Conservation (phyloP, 2,329 filamentous ascomycete genomes). For the Epichloe gansuensis region DNA sequence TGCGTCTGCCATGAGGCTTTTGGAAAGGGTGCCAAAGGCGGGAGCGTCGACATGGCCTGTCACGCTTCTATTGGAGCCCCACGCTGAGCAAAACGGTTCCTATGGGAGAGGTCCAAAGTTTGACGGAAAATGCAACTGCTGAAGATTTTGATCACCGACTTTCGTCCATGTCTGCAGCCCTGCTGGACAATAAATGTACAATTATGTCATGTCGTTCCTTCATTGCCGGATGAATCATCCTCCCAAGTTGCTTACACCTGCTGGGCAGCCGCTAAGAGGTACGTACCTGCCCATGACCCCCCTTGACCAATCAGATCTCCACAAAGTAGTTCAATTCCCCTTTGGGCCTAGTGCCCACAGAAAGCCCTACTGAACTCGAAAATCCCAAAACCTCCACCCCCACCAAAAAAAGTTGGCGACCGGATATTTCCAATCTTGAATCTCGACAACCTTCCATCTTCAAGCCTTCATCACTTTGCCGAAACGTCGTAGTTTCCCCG, state of each 20-base stretch:
- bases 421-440: neutral
- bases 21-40: constrained; percentile 69
- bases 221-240: constrained; percentile 11
- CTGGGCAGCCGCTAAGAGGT: neutral
- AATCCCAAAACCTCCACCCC: constrained; percentile 3
- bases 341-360: constrained; percentile 12
- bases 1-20: constrained; percentile 52
- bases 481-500: constrained; percentile 39
- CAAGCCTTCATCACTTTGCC: constrained; percentile 67
- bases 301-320: constrained; percentile 7
- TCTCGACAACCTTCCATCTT: neutral
- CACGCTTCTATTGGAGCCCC: constrained; percentile 17
- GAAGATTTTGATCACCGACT: neutral
- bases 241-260: neutral
- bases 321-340: neutral
- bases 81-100: no score
- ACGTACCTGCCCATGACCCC: constrained; percentile 6
- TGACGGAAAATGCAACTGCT: neutral
- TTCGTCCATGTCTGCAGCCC: constrained; percentile 1
- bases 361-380: constrained; percentile 9
- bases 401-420: constrained; percentile 9
- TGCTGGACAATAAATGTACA: neutral
- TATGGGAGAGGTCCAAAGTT: neutral
- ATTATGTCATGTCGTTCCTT: neutral
- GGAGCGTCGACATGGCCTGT: constrained; percentile 19